These are phyloP conservation scores for Aspergillus novofumigatus DNA, from an alignment of 2,329 filamentous ascomycete species.

Conservation along the genomic window DNA sequence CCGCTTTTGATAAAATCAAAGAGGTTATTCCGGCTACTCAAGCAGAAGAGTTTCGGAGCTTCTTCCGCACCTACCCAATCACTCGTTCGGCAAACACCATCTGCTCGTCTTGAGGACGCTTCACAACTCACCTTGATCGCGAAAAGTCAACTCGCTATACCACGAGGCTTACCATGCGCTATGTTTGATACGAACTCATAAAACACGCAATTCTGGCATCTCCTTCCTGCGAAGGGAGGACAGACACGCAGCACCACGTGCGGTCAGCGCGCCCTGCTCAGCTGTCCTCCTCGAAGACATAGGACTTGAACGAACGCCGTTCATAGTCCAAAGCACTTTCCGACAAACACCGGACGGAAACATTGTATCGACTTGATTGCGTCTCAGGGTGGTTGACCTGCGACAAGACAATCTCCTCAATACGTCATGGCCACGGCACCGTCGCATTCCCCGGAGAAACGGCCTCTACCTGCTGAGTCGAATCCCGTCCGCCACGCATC, in stretches of 20 bases:
- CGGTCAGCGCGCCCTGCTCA: background rate
- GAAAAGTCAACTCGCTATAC: constrained; percentile 10
- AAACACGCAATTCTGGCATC: background rate
- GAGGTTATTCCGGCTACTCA: background rate
- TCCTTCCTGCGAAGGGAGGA: background rate
- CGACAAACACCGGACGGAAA: background rate
- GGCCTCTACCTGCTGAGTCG: constrained; percentile 34
- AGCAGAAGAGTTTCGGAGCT: background rate
- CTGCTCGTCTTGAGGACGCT: background rate
- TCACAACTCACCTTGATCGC: background rate
- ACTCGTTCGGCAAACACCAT: background rate
- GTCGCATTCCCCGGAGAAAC: constrained; percentile 20
- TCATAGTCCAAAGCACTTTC: background rate
- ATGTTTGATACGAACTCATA: constrained; percentile 12
- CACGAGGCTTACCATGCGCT: constrained; percentile 12
- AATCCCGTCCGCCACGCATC: constrained; percentile 50
- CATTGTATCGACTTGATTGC: background rate
- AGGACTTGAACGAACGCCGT: background rate
- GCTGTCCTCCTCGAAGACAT: background rate
- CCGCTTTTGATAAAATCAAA: background rate
- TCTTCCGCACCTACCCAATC: background rate
- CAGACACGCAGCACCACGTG: background rate
- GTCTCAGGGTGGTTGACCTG: background rate
- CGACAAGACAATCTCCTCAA: background rate
- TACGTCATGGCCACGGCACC: constrained; percentile 26